A percentile compares a stretch with the other conserved stretches of the same genome.
These are phyloP conservation scores for Lodderomyces margitis DNA, from an alignment of 1,139 yeast genomes.

Conservation along the genomic window DNA sequence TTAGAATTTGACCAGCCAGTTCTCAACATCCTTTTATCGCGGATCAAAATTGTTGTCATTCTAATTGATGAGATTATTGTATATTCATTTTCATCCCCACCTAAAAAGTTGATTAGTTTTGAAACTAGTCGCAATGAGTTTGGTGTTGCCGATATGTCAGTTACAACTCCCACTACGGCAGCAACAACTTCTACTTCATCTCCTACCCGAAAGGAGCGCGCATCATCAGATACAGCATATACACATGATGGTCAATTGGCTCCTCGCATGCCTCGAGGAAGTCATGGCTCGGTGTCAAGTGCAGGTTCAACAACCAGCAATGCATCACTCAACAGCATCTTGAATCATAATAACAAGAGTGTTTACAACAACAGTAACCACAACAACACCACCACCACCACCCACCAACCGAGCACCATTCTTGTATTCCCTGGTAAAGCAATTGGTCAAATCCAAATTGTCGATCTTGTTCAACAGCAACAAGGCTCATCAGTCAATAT, in stretches of 20 bases:
- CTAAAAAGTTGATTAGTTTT: slow-evolving; percentile 63
- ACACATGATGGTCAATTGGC: background rate
- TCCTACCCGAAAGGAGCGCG: background rate
- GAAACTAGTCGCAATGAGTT: slow-evolving; percentile 68
- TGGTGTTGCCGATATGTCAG: slow-evolving; percentile 69
- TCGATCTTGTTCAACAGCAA: slow-evolving; percentile 49
- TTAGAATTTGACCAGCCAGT: slow-evolving; percentile 77
- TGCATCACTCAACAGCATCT: background rate
- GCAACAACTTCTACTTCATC: too few relatives aligned
- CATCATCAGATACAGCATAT: background rate
- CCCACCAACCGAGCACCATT: slow-evolving; percentile 20
- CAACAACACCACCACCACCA: background rate
- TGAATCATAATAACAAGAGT: slow-evolving; percentile 1
- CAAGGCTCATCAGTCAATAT: slow-evolving; percentile 50
- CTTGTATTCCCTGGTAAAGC: slow-evolving; percentile 73
- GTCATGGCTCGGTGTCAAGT: slow-evolving; percentile 1
- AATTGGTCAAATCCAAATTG: slow-evolving; percentile 76
- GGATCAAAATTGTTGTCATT: slow-evolving; percentile 73
- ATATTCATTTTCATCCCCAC: slow-evolving; percentile 80
- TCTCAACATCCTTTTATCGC: slow-evolving; percentile 67
- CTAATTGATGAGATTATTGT: slow-evolving; percentile 66
- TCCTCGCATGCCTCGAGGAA: background rate
- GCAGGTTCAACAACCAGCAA: slow-evolving; percentile 6
- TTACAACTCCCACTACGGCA: slow-evolving; percentile 10
- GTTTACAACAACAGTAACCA: background rate